phyloP scores from a whole-genome alignment of 352 stramenopile genomes.

The Thalassiosira oceanica region DNA sequence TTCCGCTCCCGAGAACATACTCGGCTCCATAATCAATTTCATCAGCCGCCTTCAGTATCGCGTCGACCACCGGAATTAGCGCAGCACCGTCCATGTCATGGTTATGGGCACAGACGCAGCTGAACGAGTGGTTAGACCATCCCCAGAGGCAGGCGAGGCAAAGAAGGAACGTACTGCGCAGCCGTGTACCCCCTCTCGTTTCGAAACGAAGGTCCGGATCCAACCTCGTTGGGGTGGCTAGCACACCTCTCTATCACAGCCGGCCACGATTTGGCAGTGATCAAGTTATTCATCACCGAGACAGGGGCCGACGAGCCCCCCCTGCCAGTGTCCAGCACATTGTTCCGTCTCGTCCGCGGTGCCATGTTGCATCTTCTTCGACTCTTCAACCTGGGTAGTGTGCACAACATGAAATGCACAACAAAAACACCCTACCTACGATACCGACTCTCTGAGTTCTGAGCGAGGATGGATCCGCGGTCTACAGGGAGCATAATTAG shows the following conservation, averaged over 20 bases:
- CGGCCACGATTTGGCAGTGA: background rate
- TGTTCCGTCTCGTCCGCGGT: too few species aligned
- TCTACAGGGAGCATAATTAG: too few species aligned
- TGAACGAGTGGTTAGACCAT: background rate
- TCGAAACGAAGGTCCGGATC: background rate
- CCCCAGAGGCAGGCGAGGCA: background rate
- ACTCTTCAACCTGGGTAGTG: too few species aligned
- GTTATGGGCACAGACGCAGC: slow-evolving; percentile 6
- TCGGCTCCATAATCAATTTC: slow-evolving; percentile 18
- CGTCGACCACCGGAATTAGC: slow-evolving; percentile 10
- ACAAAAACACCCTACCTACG: too few species aligned
- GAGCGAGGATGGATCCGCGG: too few species aligned
- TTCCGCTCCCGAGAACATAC: slow-evolving; percentile 2
- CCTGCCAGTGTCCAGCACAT: too few species aligned
- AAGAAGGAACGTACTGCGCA: background rate
- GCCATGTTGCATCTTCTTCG: too few species aligned
- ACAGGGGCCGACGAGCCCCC: too few species aligned
- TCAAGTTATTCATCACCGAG: too few species aligned
- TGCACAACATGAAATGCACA: too few species aligned
- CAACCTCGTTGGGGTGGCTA: slow-evolving; percentile 8
- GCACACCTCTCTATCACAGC: slow-evolving; percentile 4
- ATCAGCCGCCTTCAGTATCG: slow-evolving; percentile 29
- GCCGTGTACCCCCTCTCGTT: slow-evolving; percentile 10
- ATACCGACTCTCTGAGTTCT: too few species aligned
- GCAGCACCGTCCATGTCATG: background rate